Conservation (phyloP, 1,284 basidiomycete genomes). For the Moesziomyces sp. region DNA sequence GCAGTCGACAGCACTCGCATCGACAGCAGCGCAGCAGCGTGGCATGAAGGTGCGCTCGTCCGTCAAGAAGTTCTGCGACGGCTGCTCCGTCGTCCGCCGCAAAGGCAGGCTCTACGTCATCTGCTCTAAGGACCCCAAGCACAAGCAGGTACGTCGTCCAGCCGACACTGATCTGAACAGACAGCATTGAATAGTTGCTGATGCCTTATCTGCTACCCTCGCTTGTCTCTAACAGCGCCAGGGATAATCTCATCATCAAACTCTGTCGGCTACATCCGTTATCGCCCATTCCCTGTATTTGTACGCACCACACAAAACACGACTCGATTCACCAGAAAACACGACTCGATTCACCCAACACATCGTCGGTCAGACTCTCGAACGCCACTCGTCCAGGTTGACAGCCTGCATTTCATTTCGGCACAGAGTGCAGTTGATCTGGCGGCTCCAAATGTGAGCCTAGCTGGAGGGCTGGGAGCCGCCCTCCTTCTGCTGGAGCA, state of each 20-base stretch:
- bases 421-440: background rate
- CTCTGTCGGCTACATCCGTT: too few species aligned
- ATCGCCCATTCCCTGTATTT: constrained; percentile 15
- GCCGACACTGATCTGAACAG: background rate
- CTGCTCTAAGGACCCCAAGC: constrained; percentile 93
- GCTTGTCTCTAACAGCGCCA: constrained; percentile 2
- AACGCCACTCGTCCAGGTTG: too few species aligned
- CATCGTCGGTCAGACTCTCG: background rate
- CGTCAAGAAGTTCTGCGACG: constrained; percentile 76
- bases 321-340: background rate
- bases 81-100: constrained; percentile 70
- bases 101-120: constrained; percentile 94
- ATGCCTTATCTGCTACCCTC: background rate
- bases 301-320: constrained; percentile 3
- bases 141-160: constrained; percentile 84
- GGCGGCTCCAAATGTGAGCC: background rate
- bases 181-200: background rate
- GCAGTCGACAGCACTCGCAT: constrained; percentile 5
- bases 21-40: constrained; percentile 66
- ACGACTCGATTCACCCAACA: background rate
- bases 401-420: background rate
- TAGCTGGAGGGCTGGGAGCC: background rate
- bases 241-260: background rate
- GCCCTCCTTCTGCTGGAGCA: constrained; percentile 16
- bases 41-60: constrained; percentile 97